Percentiles rank a stretch among this genome's conserved stretches.
These are phyloP conservation scores for Wickerhamiella alocasiicola DNA, from an alignment of 805 yeast species.

Conservation along the genomic window DNA sequence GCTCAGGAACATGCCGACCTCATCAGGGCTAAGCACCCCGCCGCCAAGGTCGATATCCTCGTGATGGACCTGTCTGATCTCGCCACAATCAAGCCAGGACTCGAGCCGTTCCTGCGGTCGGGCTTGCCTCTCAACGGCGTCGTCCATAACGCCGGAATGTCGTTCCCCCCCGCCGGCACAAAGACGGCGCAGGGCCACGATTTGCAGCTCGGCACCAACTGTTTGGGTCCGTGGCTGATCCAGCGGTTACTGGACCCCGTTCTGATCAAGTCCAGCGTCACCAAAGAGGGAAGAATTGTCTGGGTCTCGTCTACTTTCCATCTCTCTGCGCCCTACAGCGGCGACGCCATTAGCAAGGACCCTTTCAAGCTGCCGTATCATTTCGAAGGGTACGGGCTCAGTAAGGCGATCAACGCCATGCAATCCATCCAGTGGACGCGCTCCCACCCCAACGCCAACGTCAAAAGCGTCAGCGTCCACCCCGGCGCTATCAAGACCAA, in stretches of 20 bases:
- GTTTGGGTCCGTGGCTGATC: conserved; percentile 34
- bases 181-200: conserved; percentile 34
- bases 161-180: conserved; percentile 27
- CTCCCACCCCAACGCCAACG: conserved; percentile 26
- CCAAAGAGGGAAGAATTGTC: neutral
- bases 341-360: conserved; percentile 30
- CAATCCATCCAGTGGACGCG: conserved; percentile 30
- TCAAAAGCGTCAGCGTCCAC: conserved; percentile 29
- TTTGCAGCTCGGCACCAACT: conserved; percentile 34
- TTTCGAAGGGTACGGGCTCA: conserved; percentile 30
- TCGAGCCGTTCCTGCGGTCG: conserved; percentile 12
- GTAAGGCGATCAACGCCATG: conserved; percentile 33
- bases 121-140: conserved; percentile 17
- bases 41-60: conserved; percentile 14
- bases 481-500: conserved; percentile 34
- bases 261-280: neutral
- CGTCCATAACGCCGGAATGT: conserved; percentile 22
- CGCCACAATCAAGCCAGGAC: conserved; percentile 19
- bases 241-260: conserved; percentile 21
- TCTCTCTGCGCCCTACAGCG: conserved; percentile 21
- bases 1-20: conserved; percentile 24
- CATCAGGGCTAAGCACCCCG: conserved; percentile 22
- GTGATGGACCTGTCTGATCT: conserved; percentile 21
- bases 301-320: conserved; percentile 29
- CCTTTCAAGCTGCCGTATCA: conserved; percentile 19